Conservation (phyloP, 2,329 filamentous ascomycete genomes). For the Aspergillus carbonarius region DNA sequence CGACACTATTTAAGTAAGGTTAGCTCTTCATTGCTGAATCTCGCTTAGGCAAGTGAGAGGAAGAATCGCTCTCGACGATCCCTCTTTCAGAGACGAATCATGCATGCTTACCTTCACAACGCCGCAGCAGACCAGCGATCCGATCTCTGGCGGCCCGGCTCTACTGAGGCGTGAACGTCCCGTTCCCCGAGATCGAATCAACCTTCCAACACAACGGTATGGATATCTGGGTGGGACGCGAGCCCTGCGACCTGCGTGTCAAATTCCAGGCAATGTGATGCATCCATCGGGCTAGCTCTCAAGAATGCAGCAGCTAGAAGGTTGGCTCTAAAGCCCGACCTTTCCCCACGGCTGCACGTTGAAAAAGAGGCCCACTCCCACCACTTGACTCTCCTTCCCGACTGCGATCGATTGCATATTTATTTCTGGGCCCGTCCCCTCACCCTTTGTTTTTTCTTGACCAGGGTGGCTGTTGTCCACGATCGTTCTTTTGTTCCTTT, state of each 20-base stretch:
- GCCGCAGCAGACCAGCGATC: constrained; percentile 14
- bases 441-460: not conserved
- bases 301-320: constrained; percentile 17
- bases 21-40: constrained; percentile 21
- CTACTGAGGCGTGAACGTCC: not conserved
- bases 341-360: constrained; percentile 20
- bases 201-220: constrained; percentile 13
- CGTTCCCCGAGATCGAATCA: constrained; percentile 12
- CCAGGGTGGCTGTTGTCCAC: not conserved
- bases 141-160: constrained; percentile 11
- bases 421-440: not conserved
- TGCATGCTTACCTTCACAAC: constrained; percentile 13
- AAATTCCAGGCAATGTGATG: constrained; percentile 32
- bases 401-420: constrained; percentile 7
- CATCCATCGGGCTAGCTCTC: constrained; percentile 26
- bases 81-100: constrained; percentile 11
- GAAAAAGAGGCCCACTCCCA: constrained; percentile 21
- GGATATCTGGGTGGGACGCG: constrained; percentile 15
- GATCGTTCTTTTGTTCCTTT: not conserved
- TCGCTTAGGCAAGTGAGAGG: constrained; percentile 13
- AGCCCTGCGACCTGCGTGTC: constrained; percentile 24
- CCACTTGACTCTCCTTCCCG: constrained; percentile 3
- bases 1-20: constrained; percentile 23
- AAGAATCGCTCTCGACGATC: constrained; percentile 16
- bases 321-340: constrained; percentile 12